Evolutionary conservation across 805 yeast genomes (phyloP), one percentile per base, ranked within the genome.

Genomic region (Wickerhamomyces sydowiorum): DNA sequence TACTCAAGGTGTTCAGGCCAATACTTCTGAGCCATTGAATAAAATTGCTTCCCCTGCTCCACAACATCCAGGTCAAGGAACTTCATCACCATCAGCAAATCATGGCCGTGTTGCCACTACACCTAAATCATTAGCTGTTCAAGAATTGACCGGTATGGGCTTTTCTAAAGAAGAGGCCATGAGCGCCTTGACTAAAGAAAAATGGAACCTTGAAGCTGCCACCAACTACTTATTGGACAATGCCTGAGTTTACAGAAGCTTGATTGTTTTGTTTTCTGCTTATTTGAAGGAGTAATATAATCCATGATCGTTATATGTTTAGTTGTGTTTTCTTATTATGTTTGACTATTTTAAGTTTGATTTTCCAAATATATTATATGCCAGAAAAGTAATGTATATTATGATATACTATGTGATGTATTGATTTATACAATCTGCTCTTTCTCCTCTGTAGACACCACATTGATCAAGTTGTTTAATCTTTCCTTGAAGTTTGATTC

Each of bases 111-210:
- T 65, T 42, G 72, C 72, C 1, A 64, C 69, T 1, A 61, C 72
- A 3, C 78, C 78, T 20, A 71, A 73, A 21, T 67, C 73, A 3
- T 56, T 74, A 43, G 86, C 91, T 1, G 69, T 88, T 36, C 83
- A 80, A 51, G 95, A 90, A 60, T 68, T 90, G 48, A 78, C 80
- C 19, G 89, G 90, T 28, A 90, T 90, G 96, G 98, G 98, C 2
- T 90, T 90, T 57, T 74, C 78, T 15, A 72, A 74, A 48, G 68
- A 70, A 0, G 81, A 79, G 40, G 88, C 91, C 1, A 52, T 73
- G 7, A 72, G 69, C 10, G 96, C 97, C 7, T 69, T 90, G 42
- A 70, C 77, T 51, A 72, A 66, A 56, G 80, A 82, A 50, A 69
- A 78, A 44, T 86, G 91, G 86, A 77, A 85, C 55, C 63, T 89